These are phyloP conservation scores for Mycena belliarum DNA, from an alignment of 768 basidiomycete genomes.

Conservation along the genomic window DNA sequence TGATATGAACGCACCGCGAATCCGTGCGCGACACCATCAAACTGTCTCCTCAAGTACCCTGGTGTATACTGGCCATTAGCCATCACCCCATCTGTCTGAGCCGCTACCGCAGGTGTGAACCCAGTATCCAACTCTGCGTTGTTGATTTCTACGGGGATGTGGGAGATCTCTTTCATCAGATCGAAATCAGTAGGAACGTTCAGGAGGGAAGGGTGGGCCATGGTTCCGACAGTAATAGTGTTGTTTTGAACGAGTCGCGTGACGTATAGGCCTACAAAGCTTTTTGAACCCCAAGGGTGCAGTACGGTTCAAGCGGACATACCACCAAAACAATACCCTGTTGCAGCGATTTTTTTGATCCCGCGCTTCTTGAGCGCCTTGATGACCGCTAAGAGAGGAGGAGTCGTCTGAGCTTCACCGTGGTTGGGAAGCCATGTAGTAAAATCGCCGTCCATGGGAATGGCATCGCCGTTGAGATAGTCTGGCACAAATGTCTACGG, in stretches of 20 bases:
- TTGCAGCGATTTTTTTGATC: constrained; percentile 34
- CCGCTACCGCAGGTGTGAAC: constrained; percentile 17
- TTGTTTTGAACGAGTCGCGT: constrained; percentile 23
- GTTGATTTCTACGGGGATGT: constrained; percentile 21
- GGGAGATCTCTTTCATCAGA: constrained; percentile 17
- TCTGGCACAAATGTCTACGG: constrained; percentile 22
- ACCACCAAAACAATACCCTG: constrained; percentile 40
- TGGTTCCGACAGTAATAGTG: constrained; percentile 19
- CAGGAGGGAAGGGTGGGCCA: constrained; percentile 19
- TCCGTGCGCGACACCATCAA: constrained; percentile 21
- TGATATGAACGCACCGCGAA: constrained; percentile 15
- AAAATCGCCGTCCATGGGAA: constrained; percentile 17
- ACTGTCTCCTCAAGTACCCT: constrained; percentile 20
- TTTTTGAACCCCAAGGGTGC: no score
- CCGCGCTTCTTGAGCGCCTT: constrained; percentile 36
- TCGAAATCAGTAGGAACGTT: constrained; percentile 20
- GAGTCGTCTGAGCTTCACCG: constrained; percentile 31
- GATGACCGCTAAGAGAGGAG: constrained; percentile 33
- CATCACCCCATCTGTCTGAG: constrained; percentile 16
- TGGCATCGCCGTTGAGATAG: constrained; percentile 21
- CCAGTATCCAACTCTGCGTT: constrained; percentile 22
- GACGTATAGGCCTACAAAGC: constrained; percentile 22
- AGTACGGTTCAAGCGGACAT: not conserved
- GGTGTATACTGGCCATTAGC: constrained; percentile 13
- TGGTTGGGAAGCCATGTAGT: constrained; percentile 36